These are phyloP conservation scores for Colletotrichum destructivum DNA, from an alignment of 2,329 filamentous ascomycete genomes.

Conservation along the genomic window DNA sequence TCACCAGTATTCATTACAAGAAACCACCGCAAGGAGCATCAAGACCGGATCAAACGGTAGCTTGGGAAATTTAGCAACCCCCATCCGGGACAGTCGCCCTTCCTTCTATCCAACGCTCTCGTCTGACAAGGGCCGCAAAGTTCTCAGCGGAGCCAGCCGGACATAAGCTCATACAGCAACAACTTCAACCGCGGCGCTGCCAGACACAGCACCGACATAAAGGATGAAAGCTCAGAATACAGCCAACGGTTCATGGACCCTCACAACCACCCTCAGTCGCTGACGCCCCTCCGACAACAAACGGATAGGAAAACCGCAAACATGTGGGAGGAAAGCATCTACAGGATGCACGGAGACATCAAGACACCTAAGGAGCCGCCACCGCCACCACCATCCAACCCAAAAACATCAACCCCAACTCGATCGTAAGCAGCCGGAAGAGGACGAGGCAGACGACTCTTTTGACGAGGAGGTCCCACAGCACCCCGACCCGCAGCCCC, in stretches of 20 bases:
- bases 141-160: slow-evolving; percentile 17
- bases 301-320: background rate
- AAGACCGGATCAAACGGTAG: slow-evolving; percentile 14
- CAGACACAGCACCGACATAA: slow-evolving; percentile 34
- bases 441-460: slow-evolving; percentile 19
- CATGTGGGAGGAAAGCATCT: slow-evolving; percentile 38
- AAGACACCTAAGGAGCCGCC: slow-evolving; percentile 34
- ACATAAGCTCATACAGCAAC: slow-evolving; percentile 39
- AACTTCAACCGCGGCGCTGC: slow-evolving; percentile 37
- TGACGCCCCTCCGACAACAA: slow-evolving; percentile 6
- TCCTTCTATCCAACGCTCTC: slow-evolving; percentile 22
- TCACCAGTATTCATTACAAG: background rate
- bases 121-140: slow-evolving; percentile 13
- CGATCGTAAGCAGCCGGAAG: slow-evolving; percentile 5
- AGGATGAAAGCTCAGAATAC: slow-evolving; percentile 16
- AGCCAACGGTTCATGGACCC: slow-evolving; percentile 17
- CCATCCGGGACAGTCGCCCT: slow-evolving; percentile 39
- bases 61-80: slow-evolving; percentile 36
- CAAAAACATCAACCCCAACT: slow-evolving; percentile 10
- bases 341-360: slow-evolving; percentile 37
- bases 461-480: slow-evolving; percentile 32
- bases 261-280: background rate
- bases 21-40: slow-evolving; percentile 18
- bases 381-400: background rate
- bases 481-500: background rate